Base-by-base conservation (phyloP, 176 grass and related monocot species). In the Stipa capillata region DNA sequence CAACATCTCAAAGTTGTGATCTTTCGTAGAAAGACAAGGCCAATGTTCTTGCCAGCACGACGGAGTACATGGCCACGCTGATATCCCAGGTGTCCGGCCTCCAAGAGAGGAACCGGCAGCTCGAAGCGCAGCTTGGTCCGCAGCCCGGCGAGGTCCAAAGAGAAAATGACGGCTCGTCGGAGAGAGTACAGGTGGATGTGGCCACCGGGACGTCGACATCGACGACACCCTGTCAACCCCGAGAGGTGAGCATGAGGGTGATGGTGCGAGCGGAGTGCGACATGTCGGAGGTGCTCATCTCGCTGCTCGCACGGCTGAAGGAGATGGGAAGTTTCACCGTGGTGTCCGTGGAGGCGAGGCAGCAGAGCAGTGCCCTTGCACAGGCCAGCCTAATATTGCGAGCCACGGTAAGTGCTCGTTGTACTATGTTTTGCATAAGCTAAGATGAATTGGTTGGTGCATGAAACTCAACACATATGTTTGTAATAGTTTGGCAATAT, bases 1-100 rank as follows among this genome's bases (percentile, higher is more conserved):
- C 20, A 80, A 24, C 34, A 45, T 36, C 0, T 8, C 13, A 36
- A 37, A 48, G n/a, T 48, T 18, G 21, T 10, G n/a, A 65, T 82
- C 79, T 1, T 55, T 14, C 24, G 8, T 29, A 96, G 90, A 92
- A 86, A 56, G 93, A 96, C 74, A 92, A 96, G 66, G 90, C 82
- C 9, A 87, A 83, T 7, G 82, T 96, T 41, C 93, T 96, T 0
- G 78, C 85, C 6, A 74, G 72, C 77, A 83, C 93, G 15, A 90
- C 51, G 74, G 90, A 80, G 45, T 96, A 96, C 70, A 77, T 96
- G 87, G 57, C 80, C 20, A 73, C 49, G 58, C 76, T 96, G 18
- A 83, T 80, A 35, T 50, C 84, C 63, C 82, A 90, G 13, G 68
- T 90, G 78, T 58, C 82, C 11, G 78, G 78, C 1, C 87, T 96